Percentiles rank a stretch among this genome's conserved stretches.
Evolutionary conservation across 106 monocot genomes (phyloP).

Genomic region (Apostasia ramifera): DNA sequence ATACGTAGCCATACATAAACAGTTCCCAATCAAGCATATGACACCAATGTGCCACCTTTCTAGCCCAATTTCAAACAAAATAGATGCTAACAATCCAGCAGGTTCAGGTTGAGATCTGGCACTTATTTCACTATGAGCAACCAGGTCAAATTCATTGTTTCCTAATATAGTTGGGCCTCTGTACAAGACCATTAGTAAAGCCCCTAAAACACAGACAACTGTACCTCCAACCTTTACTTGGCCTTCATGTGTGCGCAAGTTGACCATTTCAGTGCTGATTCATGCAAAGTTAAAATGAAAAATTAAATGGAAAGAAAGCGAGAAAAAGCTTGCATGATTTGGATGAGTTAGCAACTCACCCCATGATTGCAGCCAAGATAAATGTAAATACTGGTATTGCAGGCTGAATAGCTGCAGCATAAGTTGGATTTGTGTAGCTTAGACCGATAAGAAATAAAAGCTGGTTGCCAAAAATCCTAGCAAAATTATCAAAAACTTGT

Average conservation of each 20-base stretch:
- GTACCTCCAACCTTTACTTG: conserved; percentile 67
- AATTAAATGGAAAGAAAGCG: conserved; percentile 1
- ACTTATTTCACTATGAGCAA: conserved; percentile 38
- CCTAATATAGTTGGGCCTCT: conserved; percentile 74
- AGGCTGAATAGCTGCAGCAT: conserved; percentile 90
- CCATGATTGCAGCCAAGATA: conserved; percentile 58
- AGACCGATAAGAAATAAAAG: conserved; percentile 82
- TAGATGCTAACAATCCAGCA: conserved; percentile 31
- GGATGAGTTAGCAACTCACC: conserved; percentile 28
- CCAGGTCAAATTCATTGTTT: conserved; percentile 15
- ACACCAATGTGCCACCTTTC: conserved; percentile 80
- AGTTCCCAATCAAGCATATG: conserved; percentile 76
- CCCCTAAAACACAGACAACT: conserved; percentile 65
- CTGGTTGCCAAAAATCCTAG: conserved; percentile 88
- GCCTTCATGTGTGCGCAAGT: conserved; percentile 53
- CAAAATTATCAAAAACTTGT: not conserved
- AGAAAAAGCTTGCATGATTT: not conserved
- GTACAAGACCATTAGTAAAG: conserved; percentile 70
- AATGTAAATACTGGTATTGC: conserved; percentile 88
- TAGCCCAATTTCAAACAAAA: conserved; percentile 29
- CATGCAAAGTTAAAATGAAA: conserved; percentile 1
- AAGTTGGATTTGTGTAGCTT: conserved; percentile 86
- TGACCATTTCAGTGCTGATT: conserved; percentile 61
- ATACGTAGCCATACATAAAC: conserved; percentile 84
- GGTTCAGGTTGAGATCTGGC: conserved; percentile 58